phyloP scores from a whole-genome alignment of 768 basidiomycete genomes.

The Gloeophyllum trabeum region DNA sequence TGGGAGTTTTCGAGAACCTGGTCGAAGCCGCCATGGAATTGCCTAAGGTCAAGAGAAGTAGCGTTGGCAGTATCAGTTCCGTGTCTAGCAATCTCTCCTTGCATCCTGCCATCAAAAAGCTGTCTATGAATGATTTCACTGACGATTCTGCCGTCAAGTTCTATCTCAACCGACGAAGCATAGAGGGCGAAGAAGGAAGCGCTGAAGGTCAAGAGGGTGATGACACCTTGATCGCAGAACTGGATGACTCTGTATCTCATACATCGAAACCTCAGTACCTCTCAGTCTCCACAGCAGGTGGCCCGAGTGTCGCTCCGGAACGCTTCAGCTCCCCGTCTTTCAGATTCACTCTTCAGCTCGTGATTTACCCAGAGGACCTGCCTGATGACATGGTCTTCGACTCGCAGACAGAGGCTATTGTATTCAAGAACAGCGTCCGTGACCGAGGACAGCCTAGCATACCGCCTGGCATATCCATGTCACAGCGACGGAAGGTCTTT shows the following conservation, averaged over 20 bases:
- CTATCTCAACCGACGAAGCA: conserved; percentile 67
- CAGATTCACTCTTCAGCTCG: conserved; percentile 76
- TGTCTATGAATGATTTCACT: conserved; percentile 95
- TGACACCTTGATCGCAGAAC: conserved; percentile 25
- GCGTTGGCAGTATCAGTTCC: conserved; percentile 91
- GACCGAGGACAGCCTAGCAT: conserved; percentile 34
- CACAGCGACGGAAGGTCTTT: conserved; percentile 70
- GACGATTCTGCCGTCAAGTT: conserved; percentile 97
- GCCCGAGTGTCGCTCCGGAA: conserved; percentile 45
- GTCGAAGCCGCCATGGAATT: conserved; percentile 71
- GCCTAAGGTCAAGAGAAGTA: conserved; percentile 86
- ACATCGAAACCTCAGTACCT: conserved; percentile 25
- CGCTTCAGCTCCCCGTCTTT: conserved; percentile 76
- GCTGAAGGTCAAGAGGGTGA: conserved; percentile 30
- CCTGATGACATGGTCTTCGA: conserved; percentile 96
- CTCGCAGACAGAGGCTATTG: conserved; percentile 83
- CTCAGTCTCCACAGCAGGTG: conserved; percentile 25
- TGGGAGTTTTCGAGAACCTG: conserved; percentile 82
- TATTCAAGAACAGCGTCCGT: conserved; percentile 68
- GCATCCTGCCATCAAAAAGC: conserved; percentile 90
- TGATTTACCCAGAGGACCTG: conserved; percentile 83
- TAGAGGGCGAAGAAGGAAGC: conserved; percentile 20
- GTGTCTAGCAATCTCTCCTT: conserved; percentile 84
- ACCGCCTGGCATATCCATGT: conserved; percentile 45
- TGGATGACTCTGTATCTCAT: too few relatives aligned